These are phyloP conservation scores for Talaromyces rugulosus DNA, from an alignment of 2,329 filamentous ascomycete genomes.

Conservation along the genomic window DNA sequence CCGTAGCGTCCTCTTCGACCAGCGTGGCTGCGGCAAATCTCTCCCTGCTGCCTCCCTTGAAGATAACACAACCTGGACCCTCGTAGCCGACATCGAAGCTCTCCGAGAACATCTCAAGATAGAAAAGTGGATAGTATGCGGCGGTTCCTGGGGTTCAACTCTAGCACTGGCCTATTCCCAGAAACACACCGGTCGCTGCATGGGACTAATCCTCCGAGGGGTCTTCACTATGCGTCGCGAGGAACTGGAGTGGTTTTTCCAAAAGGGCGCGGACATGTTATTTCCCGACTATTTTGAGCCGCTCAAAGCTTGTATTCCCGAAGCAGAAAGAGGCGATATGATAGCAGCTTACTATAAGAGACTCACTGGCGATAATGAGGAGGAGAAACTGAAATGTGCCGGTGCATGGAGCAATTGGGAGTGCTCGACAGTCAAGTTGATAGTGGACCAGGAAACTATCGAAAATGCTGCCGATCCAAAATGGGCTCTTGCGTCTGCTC, in stretches of 20 bases:
- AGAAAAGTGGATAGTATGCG: constrained; percentile 44
- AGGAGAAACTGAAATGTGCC: background rate
- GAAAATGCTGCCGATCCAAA: background rate
- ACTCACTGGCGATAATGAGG: constrained; percentile 2
- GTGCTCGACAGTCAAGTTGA: constrained; percentile 1
- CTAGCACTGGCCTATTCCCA: constrained; percentile 44
- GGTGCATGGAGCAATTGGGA: background rate
- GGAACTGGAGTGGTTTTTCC: constrained; percentile 3
- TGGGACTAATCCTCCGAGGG: constrained; percentile 40
- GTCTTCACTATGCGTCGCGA: constrained; percentile 28
- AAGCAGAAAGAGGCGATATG: constrained; percentile 1
- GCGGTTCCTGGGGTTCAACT: constrained; percentile 47
- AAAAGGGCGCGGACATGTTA: background rate
- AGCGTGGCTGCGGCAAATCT: constrained; percentile 45
- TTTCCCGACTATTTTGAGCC: background rate
- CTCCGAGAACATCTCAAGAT: constrained; percentile 37
- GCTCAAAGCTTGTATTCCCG: background rate
- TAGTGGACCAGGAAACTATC: background rate
- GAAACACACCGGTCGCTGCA: constrained; percentile 35
- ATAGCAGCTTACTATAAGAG: constrained; percentile 3
- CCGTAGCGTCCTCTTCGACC: constrained; percentile 45
- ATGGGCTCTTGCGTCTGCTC: constrained; percentile 3
- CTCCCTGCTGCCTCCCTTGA: constrained; percentile 36
- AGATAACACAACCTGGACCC: constrained; percentile 44
- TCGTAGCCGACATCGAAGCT: constrained; percentile 44